Conservation (phyloP, 2,329 filamentous ascomycete genomes). For the Ophiostoma piceae region DNA sequence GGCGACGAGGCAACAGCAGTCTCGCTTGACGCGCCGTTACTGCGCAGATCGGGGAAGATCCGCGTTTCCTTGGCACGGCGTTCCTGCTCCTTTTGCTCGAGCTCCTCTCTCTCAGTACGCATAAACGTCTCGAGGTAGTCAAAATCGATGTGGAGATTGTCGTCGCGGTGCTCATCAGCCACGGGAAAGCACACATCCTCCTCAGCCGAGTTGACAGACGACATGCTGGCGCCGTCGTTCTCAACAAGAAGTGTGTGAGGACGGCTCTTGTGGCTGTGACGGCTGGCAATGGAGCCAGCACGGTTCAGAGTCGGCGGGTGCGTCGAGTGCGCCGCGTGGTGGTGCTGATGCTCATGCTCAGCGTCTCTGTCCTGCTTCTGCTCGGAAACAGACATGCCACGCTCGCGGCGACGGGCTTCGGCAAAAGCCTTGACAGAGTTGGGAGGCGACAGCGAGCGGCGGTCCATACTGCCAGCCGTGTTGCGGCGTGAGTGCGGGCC, state of each 20-base stretch:
- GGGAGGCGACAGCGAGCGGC: slow-evolving; percentile 75
- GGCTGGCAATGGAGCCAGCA: slow-evolving; percentile 61
- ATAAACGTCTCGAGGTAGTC: slow-evolving; percentile 93
- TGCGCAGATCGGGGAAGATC: slow-evolving; percentile 58
- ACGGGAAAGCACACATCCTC: slow-evolving; percentile 86
- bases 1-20: slow-evolving; percentile 33
- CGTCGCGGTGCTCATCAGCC: slow-evolving; percentile 60
- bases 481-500: slow-evolving; percentile 48
- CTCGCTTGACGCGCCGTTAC: slow-evolving; percentile 33
- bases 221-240: slow-evolving; percentile 56
- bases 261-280: slow-evolving; percentile 50
- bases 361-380: slow-evolving; percentile 34
- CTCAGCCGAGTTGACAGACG: slow-evolving; percentile 66
- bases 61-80: slow-evolving; percentile 46
- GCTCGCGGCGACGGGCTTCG: slow-evolving; percentile 77
- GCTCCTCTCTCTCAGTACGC: slow-evolving; percentile 50
- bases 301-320: slow-evolving; percentile 49
- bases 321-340: slow-evolving; percentile 5
- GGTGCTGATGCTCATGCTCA: slow-evolving; percentile 46
- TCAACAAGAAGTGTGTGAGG: slow-evolving; percentile 49
- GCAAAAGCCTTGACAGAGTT: slow-evolving; percentile 98
- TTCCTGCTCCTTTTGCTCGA: slow-evolving; percentile 46
- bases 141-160: slow-evolving; percentile 81
- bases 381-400: slow-evolving; percentile 58
- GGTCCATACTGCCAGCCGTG: slow-evolving; percentile 53